Conservation (phyloP, 1,284 basidiomycete genomes). For the Ceraceosorus guamensis region DNA sequence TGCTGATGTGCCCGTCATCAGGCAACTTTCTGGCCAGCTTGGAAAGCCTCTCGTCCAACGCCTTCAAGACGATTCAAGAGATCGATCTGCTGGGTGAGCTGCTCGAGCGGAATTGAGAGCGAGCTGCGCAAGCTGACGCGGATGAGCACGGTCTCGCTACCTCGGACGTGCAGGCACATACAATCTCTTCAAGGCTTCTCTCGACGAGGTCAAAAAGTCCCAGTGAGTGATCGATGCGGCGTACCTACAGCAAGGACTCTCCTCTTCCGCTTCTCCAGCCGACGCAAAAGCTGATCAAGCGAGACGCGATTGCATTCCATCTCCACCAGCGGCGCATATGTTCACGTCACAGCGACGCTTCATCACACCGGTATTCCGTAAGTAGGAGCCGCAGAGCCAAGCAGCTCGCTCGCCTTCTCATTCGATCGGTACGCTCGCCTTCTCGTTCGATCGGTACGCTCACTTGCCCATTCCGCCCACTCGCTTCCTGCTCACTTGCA, state of each 20-base stretch:
- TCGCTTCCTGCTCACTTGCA: too few species aligned
- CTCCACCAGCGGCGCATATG: conserved; percentile 53
- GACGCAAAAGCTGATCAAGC: too few species aligned
- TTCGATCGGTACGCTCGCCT: too few species aligned
- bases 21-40: conserved; percentile 48
- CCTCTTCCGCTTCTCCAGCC: too few species aligned
- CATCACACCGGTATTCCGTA: conserved; percentile 76
- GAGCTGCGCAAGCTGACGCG: neutral
- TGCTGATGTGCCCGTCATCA: too few species aligned
- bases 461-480: too few species aligned
- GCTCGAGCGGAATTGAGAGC: conserved; percentile 41
- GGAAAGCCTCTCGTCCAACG: conserved; percentile 42
- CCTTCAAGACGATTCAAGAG: conserved; percentile 82
- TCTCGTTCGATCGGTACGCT: too few species aligned
- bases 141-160: too few species aligned
- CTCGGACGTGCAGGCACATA: neutral
- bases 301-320: too few species aligned
- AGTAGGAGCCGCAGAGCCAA: too few species aligned
- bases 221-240: conserved; percentile 54
- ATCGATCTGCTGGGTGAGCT: conserved; percentile 69
- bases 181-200: conserved; percentile 21
- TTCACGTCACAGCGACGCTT: conserved; percentile 83
- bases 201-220: conserved; percentile 32
- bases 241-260: too few species aligned
- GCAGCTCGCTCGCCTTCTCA: too few species aligned